Conservation (phyloP, 2,329 filamentous ascomycete species). For the Clarireedia monteithiana region DNA sequence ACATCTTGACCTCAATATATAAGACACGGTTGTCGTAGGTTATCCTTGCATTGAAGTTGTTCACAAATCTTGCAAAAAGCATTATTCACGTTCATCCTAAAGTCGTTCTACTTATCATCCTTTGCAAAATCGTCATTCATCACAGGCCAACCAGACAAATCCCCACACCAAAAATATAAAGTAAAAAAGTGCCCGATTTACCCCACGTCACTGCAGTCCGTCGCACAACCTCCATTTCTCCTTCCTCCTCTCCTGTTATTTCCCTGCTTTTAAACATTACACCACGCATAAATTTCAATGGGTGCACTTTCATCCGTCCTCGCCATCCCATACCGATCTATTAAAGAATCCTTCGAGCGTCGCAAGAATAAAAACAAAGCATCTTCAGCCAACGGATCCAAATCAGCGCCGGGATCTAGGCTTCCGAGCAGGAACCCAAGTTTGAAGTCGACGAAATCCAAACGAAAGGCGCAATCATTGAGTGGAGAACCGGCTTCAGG, state of each 20-base stretch:
- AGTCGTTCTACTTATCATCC: no score
- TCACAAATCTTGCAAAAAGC: no score
- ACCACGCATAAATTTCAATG: constrained; percentile 11
- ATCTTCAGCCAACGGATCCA: neutral
- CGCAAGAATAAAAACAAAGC: neutral
- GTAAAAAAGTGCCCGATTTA: neutral
- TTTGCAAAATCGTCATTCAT: no score
- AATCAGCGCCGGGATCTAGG: neutral
- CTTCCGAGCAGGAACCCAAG: neutral
- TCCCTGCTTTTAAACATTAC: neutral
- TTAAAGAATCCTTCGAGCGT: constrained; percentile 10
- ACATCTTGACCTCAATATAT: neutral
- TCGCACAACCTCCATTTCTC: neutral
- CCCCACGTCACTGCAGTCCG: constrained; percentile 6
- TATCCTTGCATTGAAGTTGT: neutral
- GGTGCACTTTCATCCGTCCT: constrained; percentile 17
- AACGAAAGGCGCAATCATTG: constrained; percentile 6
- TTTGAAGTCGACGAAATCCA: neutral
- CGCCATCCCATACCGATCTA: constrained; percentile 5
- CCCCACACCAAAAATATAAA: neutral
- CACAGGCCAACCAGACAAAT: no score
- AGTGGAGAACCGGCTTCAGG: neutral
- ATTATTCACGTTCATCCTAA: no score
- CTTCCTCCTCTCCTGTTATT: neutral
- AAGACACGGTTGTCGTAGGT: neutral